phyloP scores from a whole-genome alignment of 225 moss, liverwort and hornwort genomes.

The Sphagnum contortum region DNA sequence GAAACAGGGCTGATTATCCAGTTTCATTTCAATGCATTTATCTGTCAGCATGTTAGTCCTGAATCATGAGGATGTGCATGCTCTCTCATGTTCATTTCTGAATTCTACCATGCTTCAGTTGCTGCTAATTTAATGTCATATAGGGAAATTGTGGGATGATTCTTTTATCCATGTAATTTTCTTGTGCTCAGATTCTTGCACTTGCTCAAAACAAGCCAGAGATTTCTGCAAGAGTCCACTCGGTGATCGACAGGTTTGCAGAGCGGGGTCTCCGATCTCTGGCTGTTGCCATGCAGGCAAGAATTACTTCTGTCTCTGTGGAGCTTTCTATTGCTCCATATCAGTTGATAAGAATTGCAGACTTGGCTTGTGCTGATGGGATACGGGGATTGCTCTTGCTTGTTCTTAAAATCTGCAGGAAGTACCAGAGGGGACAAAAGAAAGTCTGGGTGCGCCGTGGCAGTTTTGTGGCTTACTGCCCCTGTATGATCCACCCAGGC shows the following conservation, averaged over 20 bases:
- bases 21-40: no score
- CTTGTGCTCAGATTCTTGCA: conserved; percentile 33
- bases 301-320: background rate
- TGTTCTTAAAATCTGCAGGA: conserved; percentile 17
- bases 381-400: background rate
- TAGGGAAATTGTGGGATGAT: no score
- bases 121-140: no score
- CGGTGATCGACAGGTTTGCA: conserved; percentile 55
- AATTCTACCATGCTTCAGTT: no score
- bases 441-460: conserved; percentile 46
- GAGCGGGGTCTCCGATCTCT: conserved; percentile 64
- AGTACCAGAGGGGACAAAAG: conserved; percentile 52
- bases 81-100: no score
- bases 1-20: no score
- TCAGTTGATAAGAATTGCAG: background rate
- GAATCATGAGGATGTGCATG: no score
- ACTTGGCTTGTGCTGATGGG: background rate
- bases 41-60: no score
- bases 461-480: conserved; percentile 51
- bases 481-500: conserved; percentile 70
- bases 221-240: conserved; percentile 42
- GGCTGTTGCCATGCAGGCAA: conserved; percentile 51
- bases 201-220: conserved; percentile 34
- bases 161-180: no score
- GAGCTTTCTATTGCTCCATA: no score